phyloP scores from a whole-genome alignment of 2,329 filamentous ascomycete genomes.

The Keithomyces neogunnii region DNA sequence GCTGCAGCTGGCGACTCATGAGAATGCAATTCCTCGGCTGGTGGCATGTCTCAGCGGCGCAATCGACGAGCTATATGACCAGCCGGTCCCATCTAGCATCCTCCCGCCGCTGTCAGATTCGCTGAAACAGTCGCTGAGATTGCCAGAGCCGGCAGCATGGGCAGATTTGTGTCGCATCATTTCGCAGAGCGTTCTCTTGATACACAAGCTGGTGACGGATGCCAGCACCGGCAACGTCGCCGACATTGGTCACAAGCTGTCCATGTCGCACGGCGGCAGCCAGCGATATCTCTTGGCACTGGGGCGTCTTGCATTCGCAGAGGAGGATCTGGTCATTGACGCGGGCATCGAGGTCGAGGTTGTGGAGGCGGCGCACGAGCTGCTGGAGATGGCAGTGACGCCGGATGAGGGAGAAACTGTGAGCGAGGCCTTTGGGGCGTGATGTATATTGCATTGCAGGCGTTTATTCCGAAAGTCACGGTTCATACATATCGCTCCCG shows the following conservation, averaged over 20 bases:
- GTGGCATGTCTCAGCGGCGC: slow-evolving; percentile 56
- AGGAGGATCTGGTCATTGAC: slow-evolving; percentile 71
- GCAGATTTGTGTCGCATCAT: slow-evolving; percentile 36
- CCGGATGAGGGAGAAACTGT: slow-evolving; percentile 54
- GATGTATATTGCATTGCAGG: slow-evolving; percentile 1
- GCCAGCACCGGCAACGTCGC: slow-evolving; percentile 33
- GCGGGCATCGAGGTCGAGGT: slow-evolving; percentile 68
- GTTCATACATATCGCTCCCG: no score
- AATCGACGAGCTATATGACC: slow-evolving; percentile 66
- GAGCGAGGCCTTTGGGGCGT: slow-evolving; percentile 32
- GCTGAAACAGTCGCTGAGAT: slow-evolving; percentile 2
- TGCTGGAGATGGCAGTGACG: slow-evolving; percentile 74
- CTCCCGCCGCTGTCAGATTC: slow-evolving; percentile 15
- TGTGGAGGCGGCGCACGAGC: slow-evolving; percentile 69
- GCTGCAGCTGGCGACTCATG: slow-evolving; percentile 58
- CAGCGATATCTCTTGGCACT: slow-evolving; percentile 79
- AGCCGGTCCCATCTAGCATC: slow-evolving; percentile 34
- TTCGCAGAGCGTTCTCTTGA: slow-evolving; percentile 36
- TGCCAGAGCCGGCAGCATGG: slow-evolving; percentile 13
- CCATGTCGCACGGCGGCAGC: slow-evolving; percentile 58
- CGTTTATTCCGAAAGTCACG: neutral
- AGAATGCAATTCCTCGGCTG: slow-evolving; percentile 62
- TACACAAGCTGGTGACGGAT: slow-evolving; percentile 45
- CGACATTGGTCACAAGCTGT: slow-evolving; percentile 65
- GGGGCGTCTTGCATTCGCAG: slow-evolving; percentile 75